Evolutionary conservation across 176 grass and related monocot species (phyloP).

Genomic region (Rhynchospora pubera): DNA sequence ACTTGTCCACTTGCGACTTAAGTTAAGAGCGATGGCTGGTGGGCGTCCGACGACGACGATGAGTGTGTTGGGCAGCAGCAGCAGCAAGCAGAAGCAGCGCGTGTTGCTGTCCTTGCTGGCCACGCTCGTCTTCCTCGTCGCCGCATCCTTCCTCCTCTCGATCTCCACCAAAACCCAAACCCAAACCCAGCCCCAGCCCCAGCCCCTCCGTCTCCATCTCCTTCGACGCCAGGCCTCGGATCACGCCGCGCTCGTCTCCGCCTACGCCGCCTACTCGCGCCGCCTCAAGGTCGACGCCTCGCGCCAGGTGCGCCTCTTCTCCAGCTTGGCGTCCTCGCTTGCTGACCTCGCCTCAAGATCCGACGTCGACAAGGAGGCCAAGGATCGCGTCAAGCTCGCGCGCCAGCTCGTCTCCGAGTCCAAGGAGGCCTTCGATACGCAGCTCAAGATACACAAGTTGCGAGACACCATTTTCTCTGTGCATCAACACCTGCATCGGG

Average conservation of each 20-base stretch:
- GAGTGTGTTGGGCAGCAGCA: no score
- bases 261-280: conserved; percentile 59
- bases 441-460: conserved; percentile 87
- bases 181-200: conserved; percentile 1
- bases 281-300: conserved; percentile 67
- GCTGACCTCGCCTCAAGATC: conserved; percentile 31
- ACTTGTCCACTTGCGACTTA: not conserved
- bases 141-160: conserved; percentile 35
- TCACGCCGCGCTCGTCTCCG: conserved; percentile 63
- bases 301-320: conserved; percentile 51
- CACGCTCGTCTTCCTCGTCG: conserved; percentile 44
- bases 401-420: conserved; percentile 56
- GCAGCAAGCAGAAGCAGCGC: no score
- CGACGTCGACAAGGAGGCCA: conserved; percentile 63
- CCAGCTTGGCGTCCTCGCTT: conserved; percentile 43
- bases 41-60: no score
- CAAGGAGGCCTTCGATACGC: conserved; percentile 84
- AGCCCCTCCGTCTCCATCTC: conserved; percentile 32
- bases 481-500: conserved; percentile 67
- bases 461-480: conserved; percentile 82
- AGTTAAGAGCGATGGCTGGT: conserved; percentile 83
- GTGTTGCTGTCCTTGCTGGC: conserved; percentile 40
- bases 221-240: conserved; percentile 65
- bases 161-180: conserved; percentile 31
- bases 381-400: conserved; percentile 65